Evolutionary conservation across 1,284 basidiomycete genomes (phyloP), one percentile per base, ranked within the genome.

Genomic region (Austroboletus niveus): DNA sequence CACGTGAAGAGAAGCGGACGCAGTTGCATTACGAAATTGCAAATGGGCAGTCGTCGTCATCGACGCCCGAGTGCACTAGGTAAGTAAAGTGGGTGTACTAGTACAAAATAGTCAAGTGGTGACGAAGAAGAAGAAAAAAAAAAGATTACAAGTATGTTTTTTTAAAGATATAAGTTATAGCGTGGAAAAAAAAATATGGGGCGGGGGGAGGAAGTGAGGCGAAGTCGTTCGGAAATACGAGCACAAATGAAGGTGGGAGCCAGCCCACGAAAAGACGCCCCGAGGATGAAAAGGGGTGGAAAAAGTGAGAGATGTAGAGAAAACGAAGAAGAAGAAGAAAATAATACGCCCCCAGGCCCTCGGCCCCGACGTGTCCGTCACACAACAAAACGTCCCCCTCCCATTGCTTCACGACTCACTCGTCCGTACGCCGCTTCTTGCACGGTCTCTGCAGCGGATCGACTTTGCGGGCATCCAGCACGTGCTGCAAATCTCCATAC

Each of bases 381-480:
- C 35, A 36, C 35, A 10, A 8, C 5, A 5, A 36, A 8, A 14
- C 11, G 15, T 36, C 6, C 38, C 4, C 38, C 38, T 39, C 17
- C 1, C 17, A 17, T 17, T 17, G 17, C 17, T 17, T 17, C 17
- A 36, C 1, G 31, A 8, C 30, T 53, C 52, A 61, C 1, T 69
- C 65, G 15, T 69, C 67, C 47, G 56, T 55, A 24, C 68, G 56
- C 14, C 67, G 66, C 50, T 69, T 66, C 68, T 70, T 69, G 24
- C 48, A 50, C 22, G 62, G 59, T 38, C 61, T 53, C 44, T 48
- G 44, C 44, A 51, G 20, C 31, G 58, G 53, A 50, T 57, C 57
- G 5, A 60, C 65, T 57, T 65, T 67, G 52, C 57, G 56, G 40
- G 68, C 61, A 22, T 65, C 64, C 54, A 69, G 39, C 49, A 62